Conservation (phyloP, 1,284 basidiomycete genomes). For the Trametes polyzona region DNA sequence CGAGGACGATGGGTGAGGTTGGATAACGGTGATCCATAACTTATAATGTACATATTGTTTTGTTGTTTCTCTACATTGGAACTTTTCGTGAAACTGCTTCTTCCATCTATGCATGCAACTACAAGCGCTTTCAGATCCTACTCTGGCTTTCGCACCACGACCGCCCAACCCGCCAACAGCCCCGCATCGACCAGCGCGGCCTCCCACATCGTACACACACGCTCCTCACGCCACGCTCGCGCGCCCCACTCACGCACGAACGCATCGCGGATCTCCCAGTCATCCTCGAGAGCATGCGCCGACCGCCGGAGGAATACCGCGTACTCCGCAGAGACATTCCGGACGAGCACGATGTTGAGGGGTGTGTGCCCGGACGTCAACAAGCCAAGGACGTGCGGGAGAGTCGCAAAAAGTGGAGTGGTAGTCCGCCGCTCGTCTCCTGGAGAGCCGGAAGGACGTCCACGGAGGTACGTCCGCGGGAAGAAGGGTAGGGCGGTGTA, state of each 20-base stretch:
- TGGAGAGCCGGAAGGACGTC: neutral
- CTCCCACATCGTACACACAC: slow-evolving; percentile 55
- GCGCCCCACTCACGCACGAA: slow-evolving; percentile 42
- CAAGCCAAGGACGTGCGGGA: slow-evolving; percentile 38
- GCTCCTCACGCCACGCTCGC: slow-evolving; percentile 50
- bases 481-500: slow-evolving; percentile 41
- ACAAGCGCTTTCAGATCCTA: neutral
- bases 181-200: slow-evolving; percentile 48
- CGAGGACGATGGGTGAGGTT: neutral
- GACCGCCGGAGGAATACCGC: slow-evolving; percentile 29
- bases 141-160: slow-evolving; percentile 28
- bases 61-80: neutral
- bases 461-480: slow-evolving; percentile 28
- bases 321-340: slow-evolving; percentile 48
- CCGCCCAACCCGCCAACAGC: slow-evolving; percentile 42
- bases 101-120: no score
- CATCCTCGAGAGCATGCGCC: slow-evolving; percentile 37
- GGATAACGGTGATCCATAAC: neutral
- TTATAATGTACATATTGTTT: slow-evolving; percentile 14
- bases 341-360: slow-evolving; percentile 43
- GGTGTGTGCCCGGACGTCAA: slow-evolving; percentile 34
- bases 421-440: slow-evolving; percentile 27
- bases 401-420: slow-evolving; percentile 37
- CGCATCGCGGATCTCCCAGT: slow-evolving; percentile 27
- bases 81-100: no score